phyloP scores from a whole-genome alignment of 2,329 filamentous ascomycete genomes.

The Penicillium sp. region DNA sequence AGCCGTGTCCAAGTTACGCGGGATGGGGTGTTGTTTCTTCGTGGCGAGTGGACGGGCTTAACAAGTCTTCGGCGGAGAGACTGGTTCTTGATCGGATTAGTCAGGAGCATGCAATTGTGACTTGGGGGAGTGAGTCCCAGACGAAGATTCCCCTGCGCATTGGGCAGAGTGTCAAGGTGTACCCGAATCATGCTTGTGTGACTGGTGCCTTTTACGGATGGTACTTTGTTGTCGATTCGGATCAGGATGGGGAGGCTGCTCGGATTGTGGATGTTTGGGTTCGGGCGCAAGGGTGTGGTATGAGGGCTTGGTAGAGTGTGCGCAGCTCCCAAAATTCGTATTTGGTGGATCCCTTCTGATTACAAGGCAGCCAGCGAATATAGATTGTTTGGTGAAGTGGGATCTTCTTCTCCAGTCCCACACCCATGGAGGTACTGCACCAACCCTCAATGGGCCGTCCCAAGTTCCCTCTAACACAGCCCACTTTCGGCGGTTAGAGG shows the following conservation, averaged over 20 bases:
- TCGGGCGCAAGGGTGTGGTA: conserved; percentile 36
- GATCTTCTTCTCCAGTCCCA: too few relatives aligned
- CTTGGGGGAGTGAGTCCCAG: conserved; percentile 51
- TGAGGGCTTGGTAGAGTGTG: conserved; percentile 2
- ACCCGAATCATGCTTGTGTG: conserved; percentile 81
- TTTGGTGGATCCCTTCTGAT: too few relatives aligned
- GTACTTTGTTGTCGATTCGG: conserved; percentile 72
- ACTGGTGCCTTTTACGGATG: conserved; percentile 68
- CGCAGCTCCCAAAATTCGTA: too few relatives aligned
- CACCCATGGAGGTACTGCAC: too few relatives aligned
- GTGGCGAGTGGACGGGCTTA: conserved; percentile 50
- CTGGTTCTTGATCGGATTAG: conserved; percentile 72
- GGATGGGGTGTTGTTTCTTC: conserved; percentile 69
- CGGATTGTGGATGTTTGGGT: conserved; percentile 74
- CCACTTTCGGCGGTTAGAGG: too few relatives aligned
- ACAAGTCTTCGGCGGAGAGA: conserved; percentile 41
- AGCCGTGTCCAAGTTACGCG: conserved; percentile 68
- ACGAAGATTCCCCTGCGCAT: conserved; percentile 52
- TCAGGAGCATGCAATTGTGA: conserved; percentile 75
- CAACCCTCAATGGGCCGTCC: too few relatives aligned
- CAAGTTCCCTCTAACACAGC: too few relatives aligned
- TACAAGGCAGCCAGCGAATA: too few relatives aligned
- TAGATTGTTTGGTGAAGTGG: too few relatives aligned
- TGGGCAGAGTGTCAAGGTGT: conserved; percentile 68
- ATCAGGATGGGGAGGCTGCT: conserved; percentile 52